Conservation (phyloP, 768 basidiomycete species). For the Leccinum truebloodii region DNA sequence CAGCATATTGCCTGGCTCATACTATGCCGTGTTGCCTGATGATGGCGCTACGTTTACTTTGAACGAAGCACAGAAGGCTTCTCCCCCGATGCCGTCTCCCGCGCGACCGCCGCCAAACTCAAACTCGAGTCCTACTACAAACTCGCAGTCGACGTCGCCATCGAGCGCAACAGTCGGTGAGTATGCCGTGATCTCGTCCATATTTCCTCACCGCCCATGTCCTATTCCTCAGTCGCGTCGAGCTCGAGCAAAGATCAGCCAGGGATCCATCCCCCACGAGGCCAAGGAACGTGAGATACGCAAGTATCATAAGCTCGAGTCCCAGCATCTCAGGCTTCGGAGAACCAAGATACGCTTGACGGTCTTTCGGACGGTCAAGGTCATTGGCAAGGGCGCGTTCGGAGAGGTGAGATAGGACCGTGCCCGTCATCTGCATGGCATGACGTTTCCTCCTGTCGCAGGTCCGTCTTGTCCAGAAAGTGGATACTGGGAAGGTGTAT, state of each 20-base stretch:
- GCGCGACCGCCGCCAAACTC: no score
- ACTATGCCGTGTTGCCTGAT: constrained; percentile 18
- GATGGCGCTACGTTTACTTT: no score
- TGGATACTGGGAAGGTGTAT: constrained; percentile 96
- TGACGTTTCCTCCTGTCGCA: constrained; percentile 30
- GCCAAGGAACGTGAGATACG: constrained; percentile 87
- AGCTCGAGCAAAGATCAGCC: constrained; percentile 81
- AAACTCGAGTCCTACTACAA: constrained; percentile 91
- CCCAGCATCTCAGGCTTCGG: constrained; percentile 86
- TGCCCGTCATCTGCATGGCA: neutral
- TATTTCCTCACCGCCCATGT: constrained; percentile 3
- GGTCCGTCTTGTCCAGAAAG: constrained; percentile 96
- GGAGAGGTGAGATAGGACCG: constrained; percentile 68
- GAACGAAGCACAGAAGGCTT: no score
- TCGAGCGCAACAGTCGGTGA: constrained; percentile 92
- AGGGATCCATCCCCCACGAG: constrained; percentile 70
- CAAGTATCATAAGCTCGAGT: constrained; percentile 84
- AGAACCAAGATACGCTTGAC: constrained; percentile 91
- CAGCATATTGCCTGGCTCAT: constrained; percentile 36
- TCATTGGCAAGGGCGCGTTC: constrained; percentile 98
- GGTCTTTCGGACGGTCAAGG: constrained; percentile 96
- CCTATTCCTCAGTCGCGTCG: constrained; percentile 64
- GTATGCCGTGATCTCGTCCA: constrained; percentile 12
- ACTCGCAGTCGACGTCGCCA: constrained; percentile 94
- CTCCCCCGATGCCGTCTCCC: no score